Conservation (phyloP, 768 basidiomycete genomes). For the Agaricus blazei region DNA sequence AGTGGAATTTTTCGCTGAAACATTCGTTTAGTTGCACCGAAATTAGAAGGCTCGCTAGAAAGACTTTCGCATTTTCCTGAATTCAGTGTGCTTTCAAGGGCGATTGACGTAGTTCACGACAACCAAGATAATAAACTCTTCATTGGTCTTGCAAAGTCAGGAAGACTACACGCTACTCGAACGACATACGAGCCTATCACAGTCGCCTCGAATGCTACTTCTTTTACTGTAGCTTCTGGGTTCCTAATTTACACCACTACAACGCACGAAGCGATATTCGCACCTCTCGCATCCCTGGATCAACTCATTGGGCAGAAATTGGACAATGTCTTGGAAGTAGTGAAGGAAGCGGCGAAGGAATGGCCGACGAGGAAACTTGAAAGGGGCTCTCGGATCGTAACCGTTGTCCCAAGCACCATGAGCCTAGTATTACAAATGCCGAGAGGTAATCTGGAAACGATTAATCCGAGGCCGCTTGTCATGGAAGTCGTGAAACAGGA, state of each 20-base stretch:
- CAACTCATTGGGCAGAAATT: slow-evolving; percentile 21
- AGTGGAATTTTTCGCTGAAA: background rate
- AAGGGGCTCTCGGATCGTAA: slow-evolving; percentile 85
- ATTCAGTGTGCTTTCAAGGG: slow-evolving; percentile 48
- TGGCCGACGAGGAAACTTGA: slow-evolving; percentile 83
- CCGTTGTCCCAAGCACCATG: slow-evolving; percentile 84
- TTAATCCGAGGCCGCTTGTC: slow-evolving; percentile 89
- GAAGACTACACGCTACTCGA: slow-evolving; percentile 55
- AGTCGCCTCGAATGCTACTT: slow-evolving; percentile 56
- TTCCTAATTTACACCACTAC: slow-evolving; percentile 85
- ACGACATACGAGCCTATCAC: slow-evolving; percentile 22
- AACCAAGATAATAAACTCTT: slow-evolving; percentile 27
- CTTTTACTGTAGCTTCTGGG: slow-evolving; percentile 66
- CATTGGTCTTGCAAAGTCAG: slow-evolving; percentile 60
- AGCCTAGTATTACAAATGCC: slow-evolving; percentile 95
- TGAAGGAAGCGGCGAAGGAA: slow-evolving; percentile 22
- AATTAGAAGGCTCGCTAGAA: slow-evolving; percentile 12
- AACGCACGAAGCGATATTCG: slow-evolving; percentile 75
- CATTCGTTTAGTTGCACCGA: slow-evolving; percentile 11
- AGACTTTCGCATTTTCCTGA: slow-evolving; percentile 44
- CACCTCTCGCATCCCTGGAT: slow-evolving; percentile 38
- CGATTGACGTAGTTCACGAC: slow-evolving; percentile 18
- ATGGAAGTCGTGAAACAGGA: slow-evolving; percentile 78
- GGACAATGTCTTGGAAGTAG: slow-evolving; percentile 12
- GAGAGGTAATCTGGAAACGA: slow-evolving; percentile 92